A percentile compares a stretch with the other conserved stretches of the same genome.
Evolutionary conservation across 768 basidiomycete genomes (phyloP).

Genomic region (Mycena capillaripes): DNA sequence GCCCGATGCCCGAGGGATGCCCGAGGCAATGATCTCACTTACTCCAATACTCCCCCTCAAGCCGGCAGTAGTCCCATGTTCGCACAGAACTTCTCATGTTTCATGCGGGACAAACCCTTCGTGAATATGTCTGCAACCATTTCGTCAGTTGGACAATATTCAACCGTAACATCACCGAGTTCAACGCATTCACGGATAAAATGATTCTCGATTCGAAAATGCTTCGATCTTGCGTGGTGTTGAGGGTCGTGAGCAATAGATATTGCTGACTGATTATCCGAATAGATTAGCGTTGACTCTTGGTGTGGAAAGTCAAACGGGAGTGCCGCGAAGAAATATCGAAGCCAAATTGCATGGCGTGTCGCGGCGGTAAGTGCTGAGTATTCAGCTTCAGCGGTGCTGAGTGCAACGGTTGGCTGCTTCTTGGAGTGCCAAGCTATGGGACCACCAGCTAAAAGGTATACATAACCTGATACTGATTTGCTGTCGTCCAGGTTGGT

Average conservation of each 20-base stretch:
- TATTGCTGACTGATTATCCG: conserved; percentile 24
- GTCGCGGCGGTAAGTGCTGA: conserved; percentile 18
- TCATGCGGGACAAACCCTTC: conserved; percentile 10
- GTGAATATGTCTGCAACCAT: conserved; percentile 18
- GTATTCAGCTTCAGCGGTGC: conserved; percentile 16
- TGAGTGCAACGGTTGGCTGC: conserved; percentile 12
- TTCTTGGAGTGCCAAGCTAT: conserved; percentile 41
- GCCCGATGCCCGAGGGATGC: no score
- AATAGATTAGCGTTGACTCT: conserved; percentile 3
- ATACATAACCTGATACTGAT: conserved; percentile 44
- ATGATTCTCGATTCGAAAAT: conserved; percentile 17
- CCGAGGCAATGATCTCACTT: no score
- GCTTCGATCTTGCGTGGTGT: conserved; percentile 23
- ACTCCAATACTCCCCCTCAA: no score
- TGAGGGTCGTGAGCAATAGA: conserved; percentile 16
- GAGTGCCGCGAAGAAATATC: conserved; percentile 18
- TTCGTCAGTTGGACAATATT: conserved; percentile 19
- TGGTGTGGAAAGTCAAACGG: not conserved
- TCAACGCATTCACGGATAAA: conserved; percentile 17
- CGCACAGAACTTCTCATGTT: conserved; percentile 9
- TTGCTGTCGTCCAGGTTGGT: no score
- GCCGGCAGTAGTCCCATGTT: no score
- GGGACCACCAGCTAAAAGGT: conserved; percentile 35
- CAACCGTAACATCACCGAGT: not conserved
- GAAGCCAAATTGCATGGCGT: conserved; percentile 13